phyloP scores from a whole-genome alignment of 2,329 filamentous ascomycete species.

The Huntiella bhutanensis region DNA sequence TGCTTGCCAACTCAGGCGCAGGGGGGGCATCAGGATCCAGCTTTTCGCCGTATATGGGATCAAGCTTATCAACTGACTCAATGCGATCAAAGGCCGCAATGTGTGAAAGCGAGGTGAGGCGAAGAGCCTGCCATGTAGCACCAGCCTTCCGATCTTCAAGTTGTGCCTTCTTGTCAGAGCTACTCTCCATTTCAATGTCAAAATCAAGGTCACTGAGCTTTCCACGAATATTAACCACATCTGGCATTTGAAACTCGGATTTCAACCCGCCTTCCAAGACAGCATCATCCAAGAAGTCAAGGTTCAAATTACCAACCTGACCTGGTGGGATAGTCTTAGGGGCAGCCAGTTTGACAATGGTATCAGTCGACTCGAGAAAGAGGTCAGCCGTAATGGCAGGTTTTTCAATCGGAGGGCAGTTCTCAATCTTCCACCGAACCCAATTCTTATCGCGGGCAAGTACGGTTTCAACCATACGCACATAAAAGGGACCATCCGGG shows the following conservation, averaged over 20 bases:
- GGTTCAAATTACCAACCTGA: constrained; percentile 47
- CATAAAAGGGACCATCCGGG: constrained; percentile 76
- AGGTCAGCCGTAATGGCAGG: constrained; percentile 49
- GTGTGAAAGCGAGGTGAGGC: constrained; percentile 56
- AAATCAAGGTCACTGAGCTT: constrained; percentile 66
- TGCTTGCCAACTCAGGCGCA: background rate
- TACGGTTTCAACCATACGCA: constrained; percentile 91
- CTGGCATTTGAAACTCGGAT: background rate
- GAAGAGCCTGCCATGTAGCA: constrained; percentile 76
- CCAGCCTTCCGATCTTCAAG: constrained; percentile 59
- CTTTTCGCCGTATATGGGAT: constrained; percentile 31
- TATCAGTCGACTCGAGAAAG: constrained; percentile 49
- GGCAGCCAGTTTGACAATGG: constrained; percentile 45
- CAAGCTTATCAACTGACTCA: constrained; percentile 58
- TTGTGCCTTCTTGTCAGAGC: constrained; percentile 34
- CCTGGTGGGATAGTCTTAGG: constrained; percentile 38
- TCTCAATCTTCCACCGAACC: constrained; percentile 95
- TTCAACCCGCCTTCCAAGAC: constrained; percentile 18
- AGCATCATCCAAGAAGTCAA: constrained; percentile 59
- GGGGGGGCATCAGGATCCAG: constrained; percentile 6
- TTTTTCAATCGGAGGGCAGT: constrained; percentile 70
- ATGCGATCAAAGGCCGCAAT: constrained; percentile 72
- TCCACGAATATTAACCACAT: constrained; percentile 34
- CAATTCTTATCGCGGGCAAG: constrained; percentile 94
- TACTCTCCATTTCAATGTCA: constrained; percentile 65